Conservation (phyloP, 1,284 basidiomycete genomes). For the Puccinia coronata region DNA sequence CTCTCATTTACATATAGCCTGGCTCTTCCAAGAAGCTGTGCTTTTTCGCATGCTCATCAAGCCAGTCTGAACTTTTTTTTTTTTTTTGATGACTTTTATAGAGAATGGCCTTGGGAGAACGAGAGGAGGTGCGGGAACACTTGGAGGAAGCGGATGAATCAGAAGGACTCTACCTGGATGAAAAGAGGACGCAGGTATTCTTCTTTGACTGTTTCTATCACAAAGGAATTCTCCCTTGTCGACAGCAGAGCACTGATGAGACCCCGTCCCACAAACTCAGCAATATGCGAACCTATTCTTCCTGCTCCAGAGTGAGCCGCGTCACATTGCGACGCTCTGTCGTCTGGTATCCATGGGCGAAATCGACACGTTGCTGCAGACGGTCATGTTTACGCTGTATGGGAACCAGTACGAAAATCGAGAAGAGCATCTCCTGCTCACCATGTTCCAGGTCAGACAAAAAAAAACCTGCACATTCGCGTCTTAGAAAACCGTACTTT, state of each 20-base stretch:
- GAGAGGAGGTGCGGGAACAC: slow-evolving; percentile 85
- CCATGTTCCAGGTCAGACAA: slow-evolving; percentile 78
- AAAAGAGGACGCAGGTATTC: slow-evolving; percentile 70
- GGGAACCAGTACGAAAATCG: slow-evolving; percentile 99
- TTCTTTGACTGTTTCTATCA: not conserved
- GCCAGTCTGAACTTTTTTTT: slow-evolving; percentile 63
- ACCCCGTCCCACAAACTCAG: slow-evolving; percentile 62
- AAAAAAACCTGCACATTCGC: no score
- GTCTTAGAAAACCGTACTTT: not conserved
- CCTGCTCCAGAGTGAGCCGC: slow-evolving; percentile 93
- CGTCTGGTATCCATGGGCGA: slow-evolving; percentile 94
- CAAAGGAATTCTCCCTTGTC: no score
- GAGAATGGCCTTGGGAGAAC: slow-evolving; percentile 58
- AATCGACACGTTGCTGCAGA: slow-evolving; percentile 97
- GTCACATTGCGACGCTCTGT: slow-evolving; percentile 93
- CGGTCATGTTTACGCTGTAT: slow-evolving; percentile 99
- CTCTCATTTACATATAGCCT: not conserved
- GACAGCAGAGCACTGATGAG: not conserved
- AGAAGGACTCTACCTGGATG: slow-evolving; percentile 85
- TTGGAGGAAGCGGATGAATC: slow-evolving; percentile 90
- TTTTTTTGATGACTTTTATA: slow-evolving; percentile 40
- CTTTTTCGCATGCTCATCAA: slow-evolving; percentile 7
- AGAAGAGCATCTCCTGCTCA: slow-evolving; percentile 95
- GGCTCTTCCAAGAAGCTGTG: not conserved
- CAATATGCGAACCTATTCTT: slow-evolving; percentile 99